A percentile compares a stretch with the other conserved stretches of the same genome.
Conservation (phyloP, 2,329 filamentous ascomycete species). For the Aspergillus uvarum region DNA sequence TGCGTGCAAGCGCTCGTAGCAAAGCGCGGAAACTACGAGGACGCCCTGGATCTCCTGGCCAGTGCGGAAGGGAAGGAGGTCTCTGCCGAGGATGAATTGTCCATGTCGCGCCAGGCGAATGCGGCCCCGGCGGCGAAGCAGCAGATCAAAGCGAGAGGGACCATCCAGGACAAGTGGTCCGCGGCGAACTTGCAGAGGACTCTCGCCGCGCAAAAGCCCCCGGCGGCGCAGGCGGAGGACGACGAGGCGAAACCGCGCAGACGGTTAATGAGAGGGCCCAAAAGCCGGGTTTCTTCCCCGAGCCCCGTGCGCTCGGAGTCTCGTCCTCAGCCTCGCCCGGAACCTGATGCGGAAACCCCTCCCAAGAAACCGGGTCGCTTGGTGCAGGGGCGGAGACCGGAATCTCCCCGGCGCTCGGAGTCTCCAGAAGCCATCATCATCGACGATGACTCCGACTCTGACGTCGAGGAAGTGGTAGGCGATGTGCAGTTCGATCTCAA, state of each 20-base stretch:
- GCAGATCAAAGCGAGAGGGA: constrained; percentile 54
- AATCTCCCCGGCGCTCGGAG: constrained; percentile 32
- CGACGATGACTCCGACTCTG: constrained; percentile 48
- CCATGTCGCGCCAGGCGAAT: constrained; percentile 22
- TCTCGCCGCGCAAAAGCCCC: constrained; percentile 21
- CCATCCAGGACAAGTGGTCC: constrained; percentile 61
- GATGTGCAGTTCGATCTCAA: constrained; percentile 49
- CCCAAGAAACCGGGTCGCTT: constrained; percentile 42
- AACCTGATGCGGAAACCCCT: constrained; percentile 19
- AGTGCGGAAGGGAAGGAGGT: constrained; percentile 36
- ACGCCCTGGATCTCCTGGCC: constrained; percentile 53
- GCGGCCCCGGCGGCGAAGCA: constrained; percentile 46
- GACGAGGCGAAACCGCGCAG: constrained; percentile 35
- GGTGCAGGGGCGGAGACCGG: constrained; percentile 49
- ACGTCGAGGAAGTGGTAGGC: constrained; percentile 41
- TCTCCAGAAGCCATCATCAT: constrained; percentile 42
- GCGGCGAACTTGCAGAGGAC: constrained; percentile 44
- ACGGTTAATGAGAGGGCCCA: constrained; percentile 41
- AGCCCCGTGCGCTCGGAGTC: constrained; percentile 14
- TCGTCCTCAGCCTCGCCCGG: not conserved
- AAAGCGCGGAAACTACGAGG: constrained; percentile 55
- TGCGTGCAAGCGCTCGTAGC: constrained; percentile 52
- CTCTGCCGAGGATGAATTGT: constrained; percentile 46
- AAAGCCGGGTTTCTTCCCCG: constrained; percentile 31
- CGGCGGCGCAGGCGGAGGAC: constrained; percentile 16